A percentile compares a stretch with the other conserved stretches of the same genome.
Evolutionary conservation across 441 rosid genomes (phyloP).

Genomic region (Croton laevigatus): DNA sequence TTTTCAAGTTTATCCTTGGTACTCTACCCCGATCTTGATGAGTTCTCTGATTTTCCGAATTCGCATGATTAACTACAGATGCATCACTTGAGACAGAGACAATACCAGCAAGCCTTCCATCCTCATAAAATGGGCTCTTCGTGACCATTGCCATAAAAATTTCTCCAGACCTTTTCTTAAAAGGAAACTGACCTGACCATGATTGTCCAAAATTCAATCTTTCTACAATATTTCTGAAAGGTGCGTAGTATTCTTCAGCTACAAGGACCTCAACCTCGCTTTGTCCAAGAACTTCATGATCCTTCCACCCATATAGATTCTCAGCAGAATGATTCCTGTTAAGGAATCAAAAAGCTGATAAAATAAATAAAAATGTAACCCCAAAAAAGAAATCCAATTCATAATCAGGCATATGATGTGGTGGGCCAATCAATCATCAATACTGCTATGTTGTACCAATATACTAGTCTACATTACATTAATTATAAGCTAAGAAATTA

Average conservation of each 20-base stretch:
- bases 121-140: slow-evolving; percentile 60
- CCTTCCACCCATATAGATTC: slow-evolving; percentile 70
- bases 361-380: background rate
- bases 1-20: slow-evolving; percentile 40
- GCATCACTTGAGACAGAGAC: slow-evolving; percentile 77
- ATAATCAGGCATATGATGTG: background rate
- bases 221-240: slow-evolving; percentile 40
- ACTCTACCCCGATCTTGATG: slow-evolving; percentile 30
- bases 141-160: slow-evolving; percentile 61
- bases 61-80: slow-evolving; percentile 37
- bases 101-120: slow-evolving; percentile 59
- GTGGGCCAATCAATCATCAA: slow-evolving; percentile 5
- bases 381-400: background rate
- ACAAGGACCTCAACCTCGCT: slow-evolving; percentile 51
- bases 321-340: slow-evolving; percentile 82
- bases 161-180: slow-evolving; percentile 64
- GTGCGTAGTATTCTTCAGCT: slow-evolving; percentile 44
- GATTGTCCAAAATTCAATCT: slow-evolving; percentile 46
- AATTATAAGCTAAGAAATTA: background rate
- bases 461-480: background rate
- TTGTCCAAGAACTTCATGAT: slow-evolving; percentile 56
- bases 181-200: slow-evolving; percentile 88
- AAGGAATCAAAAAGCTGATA: background rate
- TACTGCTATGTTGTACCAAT: background rate
- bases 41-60: slow-evolving; percentile 34